Evolutionary conservation across 768 basidiomycete genomes (phyloP).

Genomic region (Leccinum arenicola): DNA sequence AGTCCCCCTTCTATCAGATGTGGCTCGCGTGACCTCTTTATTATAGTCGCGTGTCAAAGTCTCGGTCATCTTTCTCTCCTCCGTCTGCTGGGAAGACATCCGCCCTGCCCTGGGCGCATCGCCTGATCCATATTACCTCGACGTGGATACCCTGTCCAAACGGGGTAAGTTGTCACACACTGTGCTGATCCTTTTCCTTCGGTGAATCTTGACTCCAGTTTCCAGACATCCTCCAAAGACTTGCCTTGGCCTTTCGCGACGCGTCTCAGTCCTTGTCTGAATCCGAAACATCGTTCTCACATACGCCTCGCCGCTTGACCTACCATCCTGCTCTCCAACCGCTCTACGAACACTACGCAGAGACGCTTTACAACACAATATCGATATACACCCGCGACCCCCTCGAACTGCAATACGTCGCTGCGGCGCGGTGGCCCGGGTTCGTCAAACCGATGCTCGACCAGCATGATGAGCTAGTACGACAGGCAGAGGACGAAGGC

Average conservation of each 20-base stretch:
- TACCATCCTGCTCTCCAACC: slow-evolving; percentile 57
- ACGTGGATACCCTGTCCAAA: slow-evolving; percentile 51
- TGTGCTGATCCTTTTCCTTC: background rate
- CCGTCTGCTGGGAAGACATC: slow-evolving; percentile 68
- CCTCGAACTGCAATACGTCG: slow-evolving; percentile 70
- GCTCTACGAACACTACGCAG: slow-evolving; percentile 63
- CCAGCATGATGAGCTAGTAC: slow-evolving; percentile 33
- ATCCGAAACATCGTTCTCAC: background rate
- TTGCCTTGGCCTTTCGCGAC: slow-evolving; percentile 39
- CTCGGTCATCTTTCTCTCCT: slow-evolving; percentile 61
- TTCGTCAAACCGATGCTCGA: slow-evolving; percentile 69
- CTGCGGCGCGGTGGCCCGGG: slow-evolving; percentile 78
- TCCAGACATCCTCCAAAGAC: slow-evolving; percentile 34
- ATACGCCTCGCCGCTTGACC: slow-evolving; percentile 18
- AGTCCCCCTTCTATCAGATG: slow-evolving; percentile 17
- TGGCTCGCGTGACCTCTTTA: slow-evolving; percentile 22
- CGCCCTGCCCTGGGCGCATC: slow-evolving; percentile 67
- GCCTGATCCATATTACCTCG: slow-evolving; percentile 69
- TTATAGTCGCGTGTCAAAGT: slow-evolving; percentile 56
- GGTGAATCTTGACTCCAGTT: background rate
- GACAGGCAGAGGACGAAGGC: slow-evolving; percentile 21
- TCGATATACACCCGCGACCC: slow-evolving; percentile 64
- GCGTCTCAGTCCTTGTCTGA: slow-evolving; percentile 6
- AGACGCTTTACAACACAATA: slow-evolving; percentile 58
- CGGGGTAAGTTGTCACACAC: slow-evolving; percentile 43